Evolutionary conservation across 768 basidiomycete species (phyloP), one percentile per base, ranked within the genome.

Genomic region (Coprinopsis strossmayeri): DNA sequence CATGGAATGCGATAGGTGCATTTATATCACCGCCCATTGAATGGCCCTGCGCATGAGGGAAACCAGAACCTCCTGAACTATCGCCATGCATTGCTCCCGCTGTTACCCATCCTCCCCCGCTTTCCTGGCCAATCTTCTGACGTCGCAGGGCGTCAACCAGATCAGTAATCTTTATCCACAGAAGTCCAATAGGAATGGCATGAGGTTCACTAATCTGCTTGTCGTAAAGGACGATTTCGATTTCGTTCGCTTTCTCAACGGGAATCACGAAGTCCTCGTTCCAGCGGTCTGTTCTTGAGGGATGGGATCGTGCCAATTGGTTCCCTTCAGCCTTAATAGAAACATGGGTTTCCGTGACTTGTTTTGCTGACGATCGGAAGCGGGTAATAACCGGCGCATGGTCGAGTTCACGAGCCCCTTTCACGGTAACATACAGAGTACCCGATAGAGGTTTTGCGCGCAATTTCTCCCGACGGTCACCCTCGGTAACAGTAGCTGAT

Each of bases 171-270:
- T 87, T 81, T 53, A 99, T 78, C 96, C 96, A 99, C 21, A 97
- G 72, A 57, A 98, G 75, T 24, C 95, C 96, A 53, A 98, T 93
- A 27, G 93, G 94, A 12, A 88, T 78, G 1, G 91, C 84, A 55
- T 91, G 79, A 12, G 71, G 70, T 53, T 92, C 90, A 49, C 82
- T 84, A 17, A 80, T 78, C 59, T 90, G 88, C 57, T 91, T 91
- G 67, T 99, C 96, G 59, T 92, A 93, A 26, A 99, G 80, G 25
- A 91, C 89, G 45, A 99, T 84, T 69, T 98, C 96, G 42, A 97
- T 88, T 73, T 99, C 96, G 62, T 95, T 97, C 12, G 95, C 94
- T 67, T 98, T 98, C 72, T 98, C 95, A 34, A 98, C 89, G 0
- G 84, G 76, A 51, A 99, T 91, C 65, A 95, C 92, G 53, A 98